Base-by-base conservation (phyloP, 1,284 basidiomycete species). In the Anthracocystis panici-leucophaei region DNA sequence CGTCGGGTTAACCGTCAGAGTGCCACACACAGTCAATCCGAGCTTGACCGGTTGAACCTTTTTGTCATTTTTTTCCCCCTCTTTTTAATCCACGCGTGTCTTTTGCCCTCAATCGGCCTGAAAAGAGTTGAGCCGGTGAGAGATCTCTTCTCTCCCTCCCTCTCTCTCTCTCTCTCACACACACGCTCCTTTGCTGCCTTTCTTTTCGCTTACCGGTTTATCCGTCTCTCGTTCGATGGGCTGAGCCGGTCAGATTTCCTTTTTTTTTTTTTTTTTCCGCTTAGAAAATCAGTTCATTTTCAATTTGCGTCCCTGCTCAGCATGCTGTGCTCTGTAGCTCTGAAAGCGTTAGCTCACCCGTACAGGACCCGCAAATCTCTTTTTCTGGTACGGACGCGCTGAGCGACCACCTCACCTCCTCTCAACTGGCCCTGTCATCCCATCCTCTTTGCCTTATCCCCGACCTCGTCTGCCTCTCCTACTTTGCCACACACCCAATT, bases 61-160 rank as follows among this genome's bases (percentile, higher is more conserved):
- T 44, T 29, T 49, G 25, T 48, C 27, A 20, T 21, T 29, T 12
- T 9, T 45, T 46, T 59, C 25, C 50, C 23, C 23, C 33, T 38
- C 53, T 53, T 56, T 53, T 49, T 38, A 6, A 20, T n/a, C 27
- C 16, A 46, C 44, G 25, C 44, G 44, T 46, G 9, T 27, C 18
- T 27, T 29, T 29, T 57, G 48, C 27, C 27, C 7, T 27, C 27
- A 27, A 14, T 31, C 21, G 48, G 41, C 41, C 20, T 21, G 35
- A 35, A n/a, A n/a, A 20, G 51, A 49, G 62, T 50, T 52, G 55
- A 64, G 62, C 62, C 62, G 62, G 48, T 45, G 18, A 52, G 25
- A 29, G n/a, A 10, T 14, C 29, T n/a, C 16, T 14, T 14, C 16
- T 31, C 20, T 35, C 29, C 42, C 20, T 54, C 52, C n/a, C 12